Evolutionary conservation across 2,329 filamentous ascomycete genomes (phyloP).

Genomic region (Diatrype stigma): DNA sequence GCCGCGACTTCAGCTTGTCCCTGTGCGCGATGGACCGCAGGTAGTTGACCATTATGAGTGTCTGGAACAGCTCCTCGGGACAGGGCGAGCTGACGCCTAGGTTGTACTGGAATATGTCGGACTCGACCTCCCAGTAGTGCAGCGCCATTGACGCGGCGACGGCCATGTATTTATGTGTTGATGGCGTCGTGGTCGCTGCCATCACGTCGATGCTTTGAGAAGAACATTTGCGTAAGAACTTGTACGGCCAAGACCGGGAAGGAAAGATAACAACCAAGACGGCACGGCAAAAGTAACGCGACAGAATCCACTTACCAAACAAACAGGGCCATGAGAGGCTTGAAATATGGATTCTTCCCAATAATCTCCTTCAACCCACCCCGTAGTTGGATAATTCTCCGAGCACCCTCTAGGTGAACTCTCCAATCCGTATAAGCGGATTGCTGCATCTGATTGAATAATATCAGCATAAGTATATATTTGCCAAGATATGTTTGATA

Average conservation of each 20-base stretch:
- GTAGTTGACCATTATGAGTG: slow-evolving; percentile 11
- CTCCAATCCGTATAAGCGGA: slow-evolving; percentile 13
- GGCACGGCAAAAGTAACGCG: no score
- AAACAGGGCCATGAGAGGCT: slow-evolving; percentile 11
- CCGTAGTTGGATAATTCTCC: slow-evolving; percentile 9
- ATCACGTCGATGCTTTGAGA: slow-evolving; percentile 13
- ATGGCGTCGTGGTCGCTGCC: slow-evolving; percentile 10
- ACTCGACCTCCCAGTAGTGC: slow-evolving; percentile 9
- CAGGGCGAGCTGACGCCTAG: slow-evolving; percentile 11
- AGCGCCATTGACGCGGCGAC: slow-evolving; percentile 8
- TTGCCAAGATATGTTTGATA: no score
- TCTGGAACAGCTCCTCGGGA: slow-evolving; percentile 11
- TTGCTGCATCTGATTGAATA: slow-evolving; percentile 13
- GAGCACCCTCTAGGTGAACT: slow-evolving; percentile 12
- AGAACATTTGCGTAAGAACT: neutral
- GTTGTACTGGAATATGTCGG: slow-evolving; percentile 10
- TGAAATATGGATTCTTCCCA: slow-evolving; percentile 7
- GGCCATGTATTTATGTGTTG: slow-evolving; percentile 8
- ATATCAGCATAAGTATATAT: neutral
- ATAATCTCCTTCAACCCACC: slow-evolving; percentile 9
- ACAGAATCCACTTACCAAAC: slow-evolving; percentile 6
- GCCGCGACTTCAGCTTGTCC: slow-evolving; percentile 1
- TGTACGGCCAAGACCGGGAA: no score
- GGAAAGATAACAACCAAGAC: no score
- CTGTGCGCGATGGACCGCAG: slow-evolving; percentile 9